These are phyloP conservation scores for Raphanus raphanistrum DNA, from an alignment of 345 rosid genomes.

Conservation along the genomic window DNA sequence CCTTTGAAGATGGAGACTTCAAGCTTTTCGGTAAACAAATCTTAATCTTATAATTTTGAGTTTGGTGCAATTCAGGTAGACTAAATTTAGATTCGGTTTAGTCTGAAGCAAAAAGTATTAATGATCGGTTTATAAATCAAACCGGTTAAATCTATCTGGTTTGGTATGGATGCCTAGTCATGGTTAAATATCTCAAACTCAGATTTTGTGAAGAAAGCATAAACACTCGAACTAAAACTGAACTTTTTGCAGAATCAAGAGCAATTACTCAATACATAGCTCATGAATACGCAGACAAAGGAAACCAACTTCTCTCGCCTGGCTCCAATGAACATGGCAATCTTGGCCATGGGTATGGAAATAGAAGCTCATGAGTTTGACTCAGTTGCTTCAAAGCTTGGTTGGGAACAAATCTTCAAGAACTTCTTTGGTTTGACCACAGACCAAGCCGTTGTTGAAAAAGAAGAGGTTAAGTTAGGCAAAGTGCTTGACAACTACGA, in stretches of 20 bases:
- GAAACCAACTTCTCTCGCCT: constrained; percentile 32
- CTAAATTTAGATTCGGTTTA: not conserved
- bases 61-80: not conserved
- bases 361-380: constrained; percentile 62
- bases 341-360: constrained; percentile 30
- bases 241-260: constrained; percentile 40
- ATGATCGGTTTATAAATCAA: not conserved
- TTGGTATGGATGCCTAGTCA: not conserved
- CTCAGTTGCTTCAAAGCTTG: constrained; percentile 36
- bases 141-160: not conserved
- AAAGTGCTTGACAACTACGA: constrained; percentile 60
- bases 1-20: constrained; percentile 66
- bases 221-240: not conserved
- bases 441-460: constrained; percentile 30
- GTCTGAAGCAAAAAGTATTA: not conserved
- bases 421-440: constrained; percentile 20
- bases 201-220: not conserved
- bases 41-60: not conserved
- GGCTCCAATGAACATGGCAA: constrained; percentile 31
- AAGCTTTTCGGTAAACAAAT: constrained; percentile 59
- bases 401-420: constrained; percentile 26
- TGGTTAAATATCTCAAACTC: not conserved
- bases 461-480: constrained; percentile 33
- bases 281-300: constrained; percentile 34
- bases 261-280: constrained; percentile 42